These are phyloP conservation scores for Ganoderma multipileum DNA, from an alignment of 1,284 basidiomycete species.

Conservation along the genomic window DNA sequence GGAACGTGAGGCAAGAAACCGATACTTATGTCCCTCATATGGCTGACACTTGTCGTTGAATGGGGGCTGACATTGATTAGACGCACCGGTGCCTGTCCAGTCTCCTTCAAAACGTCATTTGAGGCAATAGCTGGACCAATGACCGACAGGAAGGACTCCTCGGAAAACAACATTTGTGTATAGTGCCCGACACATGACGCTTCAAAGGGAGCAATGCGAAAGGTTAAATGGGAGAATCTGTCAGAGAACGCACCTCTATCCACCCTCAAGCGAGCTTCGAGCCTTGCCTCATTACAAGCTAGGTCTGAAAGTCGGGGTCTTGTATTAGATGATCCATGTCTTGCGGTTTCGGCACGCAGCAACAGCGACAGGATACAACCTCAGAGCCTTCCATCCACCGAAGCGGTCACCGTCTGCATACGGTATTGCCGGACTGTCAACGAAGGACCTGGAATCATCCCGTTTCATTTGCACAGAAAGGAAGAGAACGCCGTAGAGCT, in stretches of 20 bases:
- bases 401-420: too few species aligned
- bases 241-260: not conserved
- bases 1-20: too few species aligned
- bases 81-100: not conserved
- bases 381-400: too few species aligned
- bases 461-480: too few species aligned
- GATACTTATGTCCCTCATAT: not conserved
- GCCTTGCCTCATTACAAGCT: not conserved
- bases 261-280: not conserved
- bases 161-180: not conserved
- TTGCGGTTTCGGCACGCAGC: too few species aligned
- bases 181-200: not conserved
- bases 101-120: not conserved
- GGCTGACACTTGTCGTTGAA: not conserved
- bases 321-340: not conserved
- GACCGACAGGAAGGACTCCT: not conserved
- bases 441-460: too few species aligned
- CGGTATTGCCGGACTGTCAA: too few species aligned
- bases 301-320: not conserved
- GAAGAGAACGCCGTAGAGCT: too few species aligned
- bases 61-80: not conserved
- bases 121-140: not conserved
- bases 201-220: not conserved
- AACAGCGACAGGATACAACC: too few species aligned
- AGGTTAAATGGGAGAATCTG: not conserved